Base-by-base conservation (phyloP, 305 asterid genomes). In the Plantago rigida region DNA sequence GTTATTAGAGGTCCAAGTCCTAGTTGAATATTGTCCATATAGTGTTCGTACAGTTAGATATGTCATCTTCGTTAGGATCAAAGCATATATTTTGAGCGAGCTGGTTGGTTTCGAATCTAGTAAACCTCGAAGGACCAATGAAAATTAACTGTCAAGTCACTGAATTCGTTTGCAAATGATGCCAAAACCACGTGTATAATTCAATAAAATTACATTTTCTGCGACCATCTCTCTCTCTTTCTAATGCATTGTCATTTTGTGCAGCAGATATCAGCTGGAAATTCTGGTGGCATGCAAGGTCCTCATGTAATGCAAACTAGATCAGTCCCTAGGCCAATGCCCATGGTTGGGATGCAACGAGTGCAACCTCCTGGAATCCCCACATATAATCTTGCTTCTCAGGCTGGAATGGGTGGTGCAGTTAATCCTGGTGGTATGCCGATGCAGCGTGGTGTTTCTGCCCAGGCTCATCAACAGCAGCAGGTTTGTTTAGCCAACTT, bases 381-480 rank as follows among this genome's bases (percentile, higher is more conserved):
- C 22, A 85, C 89, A 50, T 92, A 92, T 78, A 84, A 79, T 77
- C 78, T 86, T 67, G 66, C 87, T 73, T 81, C 96, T 66, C 98
- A 86, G 74, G 81, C 89, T 51, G 95, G 96, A 55, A 90, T 84
- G 87, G 82, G 87, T 50, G 82, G 83, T 72, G 87, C 83, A 62
- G 82, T 82, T 71, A 87, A 84, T 72, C 89, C 96, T 9, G 88
- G 89, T 42, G 81, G 75, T 74, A 84, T 91, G 26, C 92, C 96
- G 12, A 79, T 86, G 93, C 95, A 83, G 79, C 79, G 98, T 10
- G 98, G 95, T 75, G 96, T 79, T 70, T 72, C 89, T 65, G 71
- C 82, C 69, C 97, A 83, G 79, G 81, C 83, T 66, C 94, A 87
- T 75, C 97, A 82, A 74, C 98, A 88, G 79, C 97, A 90, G 71